These are phyloP conservation scores for Saccharomyces hybrid DNA, from an alignment of 1,139 yeast genomes.

Conservation along the genomic window DNA sequence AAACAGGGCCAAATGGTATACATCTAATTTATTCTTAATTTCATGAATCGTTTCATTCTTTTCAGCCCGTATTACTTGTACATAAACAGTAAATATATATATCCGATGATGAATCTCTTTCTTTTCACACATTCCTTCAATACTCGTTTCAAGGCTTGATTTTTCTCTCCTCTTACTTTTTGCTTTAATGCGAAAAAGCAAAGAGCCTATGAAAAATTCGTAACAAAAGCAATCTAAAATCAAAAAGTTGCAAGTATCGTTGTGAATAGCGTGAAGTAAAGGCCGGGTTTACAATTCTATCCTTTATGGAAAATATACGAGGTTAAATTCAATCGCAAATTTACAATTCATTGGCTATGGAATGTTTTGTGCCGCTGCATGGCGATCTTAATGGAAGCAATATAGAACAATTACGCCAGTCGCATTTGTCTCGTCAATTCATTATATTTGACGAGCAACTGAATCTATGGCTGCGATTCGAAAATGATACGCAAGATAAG, in stretches of 20 bases:
- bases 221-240: not conserved
- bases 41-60: not conserved
- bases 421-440: constrained; percentile 20
- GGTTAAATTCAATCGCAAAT: not conserved
- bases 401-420: constrained; percentile 5
- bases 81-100: not conserved
- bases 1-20: constrained; percentile 58
- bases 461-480: constrained; percentile 12
- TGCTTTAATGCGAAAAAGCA: not conserved
- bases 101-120: not conserved
- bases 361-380: constrained; percentile 19
- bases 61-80: not conserved
- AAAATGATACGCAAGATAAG: constrained; percentile 1
- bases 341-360: constrained; percentile 9
- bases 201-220: not conserved
- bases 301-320: not conserved
- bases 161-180: not conserved
- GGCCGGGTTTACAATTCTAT: not conserved
- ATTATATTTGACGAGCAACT: constrained; percentile 29
- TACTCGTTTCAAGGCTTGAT: not conserved
- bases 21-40: constrained; percentile 16
- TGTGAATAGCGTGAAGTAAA: not conserved
- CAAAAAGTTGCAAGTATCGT: not conserved
- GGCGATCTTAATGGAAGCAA: constrained; percentile 6
- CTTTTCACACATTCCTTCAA: not conserved